Percentiles rank a stretch among this genome's conserved stretches.
These are phyloP conservation scores for Sextonia rubra DNA, from an alignment of 164 flowering plant genomes.

Conservation along the genomic window DNA sequence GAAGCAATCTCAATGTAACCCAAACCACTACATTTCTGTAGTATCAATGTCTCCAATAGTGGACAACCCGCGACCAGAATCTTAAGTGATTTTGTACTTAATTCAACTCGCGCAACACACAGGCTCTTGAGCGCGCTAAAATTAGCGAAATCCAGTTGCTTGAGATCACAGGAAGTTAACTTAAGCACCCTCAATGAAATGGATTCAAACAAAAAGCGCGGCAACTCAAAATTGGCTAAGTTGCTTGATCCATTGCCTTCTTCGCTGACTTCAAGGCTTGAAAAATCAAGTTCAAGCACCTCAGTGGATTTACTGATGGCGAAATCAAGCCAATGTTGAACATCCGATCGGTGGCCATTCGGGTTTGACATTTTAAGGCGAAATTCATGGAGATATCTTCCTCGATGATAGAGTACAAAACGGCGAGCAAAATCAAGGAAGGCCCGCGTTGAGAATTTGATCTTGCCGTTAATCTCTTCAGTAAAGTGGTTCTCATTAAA, in stretches of 20 bases:
- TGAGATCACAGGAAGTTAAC: background rate
- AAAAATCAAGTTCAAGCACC: constrained; percentile 19
- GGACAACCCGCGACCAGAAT: background rate
- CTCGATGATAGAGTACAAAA: constrained; percentile 10
- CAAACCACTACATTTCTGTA: constrained; percentile 18
- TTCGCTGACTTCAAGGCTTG: background rate
- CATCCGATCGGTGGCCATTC: background rate
- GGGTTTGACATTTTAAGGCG: constrained; percentile 11
- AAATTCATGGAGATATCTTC: background rate
- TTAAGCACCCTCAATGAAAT: background rate
- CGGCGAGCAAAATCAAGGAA: constrained; percentile 10
- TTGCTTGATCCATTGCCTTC: too few relatives aligned
- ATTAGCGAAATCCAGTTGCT: background rate
- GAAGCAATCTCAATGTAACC: constrained; percentile 2
- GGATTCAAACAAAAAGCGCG: background rate
- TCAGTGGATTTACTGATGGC: background rate
- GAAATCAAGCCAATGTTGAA: constrained; percentile 5
- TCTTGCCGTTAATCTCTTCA: background rate
- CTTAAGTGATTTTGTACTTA: background rate
- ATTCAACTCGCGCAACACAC: background rate
- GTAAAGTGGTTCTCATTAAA: constrained; percentile 17
- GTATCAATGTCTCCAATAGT: constrained; percentile 13
- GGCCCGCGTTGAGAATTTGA: background rate
- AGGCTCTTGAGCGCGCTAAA: background rate
- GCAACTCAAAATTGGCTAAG: background rate